A percentile compares a stretch with the other conserved stretches of the same genome.
These are phyloP conservation scores for Claviceps citrina DNA, from an alignment of 2,329 filamentous ascomycete species.

Conservation along the genomic window DNA sequence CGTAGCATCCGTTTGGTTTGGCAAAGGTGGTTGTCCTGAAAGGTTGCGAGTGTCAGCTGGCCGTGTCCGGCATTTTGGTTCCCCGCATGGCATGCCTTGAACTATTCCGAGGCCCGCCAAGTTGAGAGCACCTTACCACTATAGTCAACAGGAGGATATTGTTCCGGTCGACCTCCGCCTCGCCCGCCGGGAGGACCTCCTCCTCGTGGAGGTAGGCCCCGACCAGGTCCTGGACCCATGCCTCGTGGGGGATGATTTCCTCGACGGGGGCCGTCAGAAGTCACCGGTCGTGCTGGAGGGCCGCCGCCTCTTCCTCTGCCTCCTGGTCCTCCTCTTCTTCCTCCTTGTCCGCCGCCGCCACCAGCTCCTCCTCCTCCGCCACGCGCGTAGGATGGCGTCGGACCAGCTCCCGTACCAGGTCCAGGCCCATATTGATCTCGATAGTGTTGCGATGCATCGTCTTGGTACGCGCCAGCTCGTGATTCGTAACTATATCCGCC, in stretches of 20 bases:
- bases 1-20: slow-evolving; percentile 10
- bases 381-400: slow-evolving; percentile 28
- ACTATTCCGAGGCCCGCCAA: background rate
- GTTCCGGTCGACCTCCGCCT: slow-evolving; percentile 3
- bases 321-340: slow-evolving; percentile 20
- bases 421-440: slow-evolving; percentile 25
- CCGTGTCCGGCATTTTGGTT: background rate
- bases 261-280: slow-evolving; percentile 21
- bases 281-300: slow-evolving; percentile 27
- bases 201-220: slow-evolving; percentile 8
- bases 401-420: slow-evolving; percentile 25
- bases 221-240: slow-evolving; percentile 16
- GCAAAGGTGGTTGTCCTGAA: slow-evolving; percentile 10
- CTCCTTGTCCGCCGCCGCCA: slow-evolving; percentile 5
- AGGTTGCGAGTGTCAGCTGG: slow-evolving; percentile 7
- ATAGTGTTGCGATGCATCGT: slow-evolving; percentile 19
- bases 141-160: slow-evolving; percentile 3
- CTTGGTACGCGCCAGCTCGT: slow-evolving; percentile 26
- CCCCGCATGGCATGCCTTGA: background rate
- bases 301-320: slow-evolving; percentile 10
- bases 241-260: slow-evolving; percentile 24
- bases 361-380: slow-evolving; percentile 17
- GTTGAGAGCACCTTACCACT: slow-evolving; percentile 3
- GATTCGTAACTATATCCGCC: slow-evolving; percentile 31
- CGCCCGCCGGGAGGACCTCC: background rate